Evolutionary conservation across 2,329 filamentous ascomycete species (phyloP), one percentile per base, ranked within the genome.

Genomic region (Mollisiaceae sp.): DNA sequence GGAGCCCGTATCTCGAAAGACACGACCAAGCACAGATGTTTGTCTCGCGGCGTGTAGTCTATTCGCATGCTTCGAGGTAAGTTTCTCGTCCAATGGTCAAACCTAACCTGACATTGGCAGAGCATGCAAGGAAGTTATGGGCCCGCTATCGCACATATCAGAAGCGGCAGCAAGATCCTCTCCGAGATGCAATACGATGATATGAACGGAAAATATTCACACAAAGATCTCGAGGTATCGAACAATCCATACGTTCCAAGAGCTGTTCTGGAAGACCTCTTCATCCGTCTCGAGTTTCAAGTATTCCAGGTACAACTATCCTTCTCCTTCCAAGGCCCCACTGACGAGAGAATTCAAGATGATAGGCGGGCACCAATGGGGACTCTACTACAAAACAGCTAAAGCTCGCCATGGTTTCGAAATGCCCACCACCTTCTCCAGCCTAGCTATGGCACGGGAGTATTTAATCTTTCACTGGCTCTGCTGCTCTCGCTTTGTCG

Each of bases 31-130:
- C 24, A 80, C 82, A 73, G 81, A 82, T 68, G 84, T 79, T 24
- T 82, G 81, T 62, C 80, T 89, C 12, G 88, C 89, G 81, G 82
- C 85, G n/a, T 88, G 82, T 59, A 83, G 90, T 52, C 78, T 90
- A 43, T 79, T 90, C 58, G 83, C 86, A n/a, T 89, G 85, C 73
- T 89, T 90, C 65, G 87, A 90, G 58, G 65, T 64, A 18, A 27
- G 43, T 36, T 32, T 24, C 38, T 18, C 20, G 8, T 57, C 8
- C 24, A 18, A 57, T 8, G 47, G 8, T n/a, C 18, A 12, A 38
- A 58, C 12, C 14, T 54, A 1, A 22, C 2, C 20, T 41, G 55
- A 57, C 11, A 5, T 2, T 14, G 1, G 8, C 24, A 70, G 65
- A 69, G 65, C 18, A 70, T 72, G 54, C 70, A 69, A 63, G 65